These are phyloP conservation scores for Ogataea trehaloabstinens DNA, from an alignment of 805 yeast species.

Conservation along the genomic window DNA sequence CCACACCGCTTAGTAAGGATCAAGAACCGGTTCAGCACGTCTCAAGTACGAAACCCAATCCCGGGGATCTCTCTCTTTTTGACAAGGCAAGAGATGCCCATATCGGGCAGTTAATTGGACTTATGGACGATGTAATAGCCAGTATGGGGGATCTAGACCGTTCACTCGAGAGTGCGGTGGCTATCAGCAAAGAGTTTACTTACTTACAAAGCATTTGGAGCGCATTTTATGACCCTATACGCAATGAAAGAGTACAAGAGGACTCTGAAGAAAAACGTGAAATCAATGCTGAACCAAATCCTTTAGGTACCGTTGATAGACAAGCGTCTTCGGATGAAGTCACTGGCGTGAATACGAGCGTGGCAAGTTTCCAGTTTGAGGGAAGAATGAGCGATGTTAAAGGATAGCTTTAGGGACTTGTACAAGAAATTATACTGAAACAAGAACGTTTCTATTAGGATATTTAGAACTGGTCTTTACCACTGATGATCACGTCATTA, in stretches of 20 bases:
- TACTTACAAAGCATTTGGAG: slow-evolving; percentile 21
- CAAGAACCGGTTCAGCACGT: neutral
- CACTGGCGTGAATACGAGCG: slow-evolving; percentile 9
- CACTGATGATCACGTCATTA: slow-evolving; percentile 85
- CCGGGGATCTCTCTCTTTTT: slow-evolving; percentile 13
- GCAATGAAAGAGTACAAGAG: slow-evolving; percentile 12
- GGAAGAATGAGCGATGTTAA: slow-evolving; percentile 26
- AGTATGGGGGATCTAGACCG: slow-evolving; percentile 20
- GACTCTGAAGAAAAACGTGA: slow-evolving; percentile 6
- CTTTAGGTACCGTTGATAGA: neutral
- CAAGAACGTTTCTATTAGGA: neutral
- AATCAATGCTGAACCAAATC: slow-evolving; percentile 5
- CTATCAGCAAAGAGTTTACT: slow-evolving; percentile 20
- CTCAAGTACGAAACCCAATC: slow-evolving; percentile 3
- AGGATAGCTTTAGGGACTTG: neutral
- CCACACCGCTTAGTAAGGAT: slow-evolving; percentile 6
- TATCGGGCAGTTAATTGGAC: slow-evolving; percentile 14
- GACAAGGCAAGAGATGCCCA: slow-evolving; percentile 19
- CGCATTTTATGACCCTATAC: slow-evolving; percentile 21
- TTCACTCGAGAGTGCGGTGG: slow-evolving; percentile 20
- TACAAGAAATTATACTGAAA: neutral
- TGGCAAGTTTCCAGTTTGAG: slow-evolving; percentile 23
- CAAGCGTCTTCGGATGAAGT: neutral
- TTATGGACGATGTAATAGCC: slow-evolving; percentile 20
- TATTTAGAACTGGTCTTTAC: slow-evolving; percentile 28